A percentile compares a stretch with the other conserved stretches of the same genome.
Evolutionary conservation across 2,329 filamentous ascomycete species (phyloP).

Genomic region (Aspergillus nomiae): DNA sequence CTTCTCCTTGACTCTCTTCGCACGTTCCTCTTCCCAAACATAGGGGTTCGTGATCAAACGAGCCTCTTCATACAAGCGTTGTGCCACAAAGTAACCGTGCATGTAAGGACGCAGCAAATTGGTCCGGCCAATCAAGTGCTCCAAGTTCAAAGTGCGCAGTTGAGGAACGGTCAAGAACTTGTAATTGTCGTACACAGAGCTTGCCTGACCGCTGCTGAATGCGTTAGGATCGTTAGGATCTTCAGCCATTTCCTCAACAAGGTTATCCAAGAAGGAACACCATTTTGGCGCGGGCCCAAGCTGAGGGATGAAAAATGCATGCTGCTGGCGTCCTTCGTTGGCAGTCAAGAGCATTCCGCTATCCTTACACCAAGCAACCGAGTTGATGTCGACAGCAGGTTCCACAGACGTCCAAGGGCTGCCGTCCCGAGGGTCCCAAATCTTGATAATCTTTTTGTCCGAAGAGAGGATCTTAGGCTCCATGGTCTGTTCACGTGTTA

Average conservation of each 20-base stretch:
- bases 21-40: conserved; percentile 87
- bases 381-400: conserved; percentile 90
- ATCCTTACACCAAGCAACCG: conserved; percentile 88
- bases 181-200: conserved; percentile 96
- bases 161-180: conserved; percentile 94
- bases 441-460: conserved; percentile 95
- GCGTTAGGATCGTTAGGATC: conserved; percentile 65
- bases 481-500: conserved; percentile 68
- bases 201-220: conserved; percentile 48
- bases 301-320: conserved; percentile 92
- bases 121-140: conserved; percentile 87
- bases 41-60: conserved; percentile 91
- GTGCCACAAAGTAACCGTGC: conserved; percentile 98
- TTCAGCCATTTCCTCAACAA: conserved; percentile 98
- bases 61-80: conserved; percentile 93
- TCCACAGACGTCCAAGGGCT: conserved; percentile 95
- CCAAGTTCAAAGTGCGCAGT: conserved; percentile 79
- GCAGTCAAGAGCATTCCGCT: conserved; percentile 95
- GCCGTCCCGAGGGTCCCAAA: conserved; percentile 84
- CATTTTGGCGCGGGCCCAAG: conserved; percentile 90
- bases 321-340: conserved; percentile 93
- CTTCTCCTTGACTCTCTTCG: conserved; percentile 89
- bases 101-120: conserved; percentile 92
- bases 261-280: conserved; percentile 95
- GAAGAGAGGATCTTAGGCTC: conserved; percentile 81